Base-by-base conservation (phyloP, 2,329 filamentous ascomycete genomes). In the Ambrosiella cleistominuta region DNA sequence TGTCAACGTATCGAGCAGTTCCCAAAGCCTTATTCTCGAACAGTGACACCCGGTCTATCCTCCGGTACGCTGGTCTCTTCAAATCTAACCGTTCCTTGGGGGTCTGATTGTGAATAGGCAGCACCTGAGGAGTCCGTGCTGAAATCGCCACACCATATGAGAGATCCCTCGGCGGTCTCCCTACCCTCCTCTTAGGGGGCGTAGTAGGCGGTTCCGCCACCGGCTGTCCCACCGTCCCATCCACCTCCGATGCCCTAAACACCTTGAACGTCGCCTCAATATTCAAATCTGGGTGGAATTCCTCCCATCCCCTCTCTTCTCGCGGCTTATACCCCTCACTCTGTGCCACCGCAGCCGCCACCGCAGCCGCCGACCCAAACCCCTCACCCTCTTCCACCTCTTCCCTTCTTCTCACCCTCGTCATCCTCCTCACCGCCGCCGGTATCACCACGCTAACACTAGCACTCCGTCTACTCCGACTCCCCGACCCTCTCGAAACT, bases 321-420 rank as follows among this genome's bases (percentile, higher is more conserved):
- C 93, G 80, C 38, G 93, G 93, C 69, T 98, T 98, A 71, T 97
- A 97, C 55, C 91, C 90, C 73, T 97, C 93, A 65, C 83, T 90
- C 67, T 95, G 89, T 64, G 88, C 87, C 60, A 93, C 85, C 3
- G 86, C 85, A 5, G 88, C 89, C 55, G 90, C 88, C 27, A 90
- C 87, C 36, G 89, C 89, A 11, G 91, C 88, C n/a, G 85, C 88
- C 51, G 87, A 91, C 65, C 85, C 88, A 70, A 86, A 94, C 63
- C 86, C 80, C 68, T 86, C 86, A 64, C 74, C 77, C 63, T 79
- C 78, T 61, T 73, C 71, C 59, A 74, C 74, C 58, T 74, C 75
- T 63, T 73, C 74, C 6, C 68, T 77, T 56, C 79, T 72, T 54
- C 77, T 75, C 66, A 76, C 80, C 61, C 76, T 72, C 67, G 82